Evolutionary conservation across 2,329 filamentous ascomycete genomes (phyloP).

Genomic region (Sporothrix pseudoabietina): DNA sequence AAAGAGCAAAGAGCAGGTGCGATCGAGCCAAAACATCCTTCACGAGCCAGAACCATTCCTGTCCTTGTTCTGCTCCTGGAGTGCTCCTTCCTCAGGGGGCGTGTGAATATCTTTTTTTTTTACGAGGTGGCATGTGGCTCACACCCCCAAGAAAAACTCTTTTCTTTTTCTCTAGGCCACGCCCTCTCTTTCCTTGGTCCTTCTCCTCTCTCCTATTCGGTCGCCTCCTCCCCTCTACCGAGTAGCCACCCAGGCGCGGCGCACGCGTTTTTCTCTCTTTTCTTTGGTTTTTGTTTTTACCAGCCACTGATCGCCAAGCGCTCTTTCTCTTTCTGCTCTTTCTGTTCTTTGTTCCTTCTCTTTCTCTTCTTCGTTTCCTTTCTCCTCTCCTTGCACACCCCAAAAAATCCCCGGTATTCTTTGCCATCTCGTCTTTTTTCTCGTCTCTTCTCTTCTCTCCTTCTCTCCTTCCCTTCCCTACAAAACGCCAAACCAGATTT

Average conservation of each 20-base stretch:
- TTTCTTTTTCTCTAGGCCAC: constrained; percentile 18
- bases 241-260: constrained; percentile 14
- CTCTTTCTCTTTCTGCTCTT: neutral
- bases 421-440: neutral
- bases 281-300: constrained; percentile 12
- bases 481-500: constrained; percentile 29
- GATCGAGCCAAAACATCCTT: neutral
- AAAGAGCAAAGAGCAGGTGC: neutral
- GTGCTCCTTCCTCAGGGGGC: constrained; percentile 7
- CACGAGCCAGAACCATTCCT: constrained; percentile 1
- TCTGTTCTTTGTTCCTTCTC: neutral
- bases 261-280: constrained; percentile 25
- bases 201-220: neutral
- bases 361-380: neutral
- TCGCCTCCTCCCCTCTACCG: constrained; percentile 16
- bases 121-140: constrained; percentile 31
- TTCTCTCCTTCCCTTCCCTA: neutral
- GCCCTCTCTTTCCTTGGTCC: neutral
- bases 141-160: constrained; percentile 11
- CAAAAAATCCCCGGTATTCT: constrained; percentile 7
- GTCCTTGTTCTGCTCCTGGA: neutral
- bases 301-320: constrained; percentile 29
- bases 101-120: constrained; percentile 7
- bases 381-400: neutral
- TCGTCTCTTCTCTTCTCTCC: neutral